These are phyloP conservation scores for Pythium rhizo-oryzae DNA, from an alignment of 352 stramenopile species.

Conservation along the genomic window DNA sequence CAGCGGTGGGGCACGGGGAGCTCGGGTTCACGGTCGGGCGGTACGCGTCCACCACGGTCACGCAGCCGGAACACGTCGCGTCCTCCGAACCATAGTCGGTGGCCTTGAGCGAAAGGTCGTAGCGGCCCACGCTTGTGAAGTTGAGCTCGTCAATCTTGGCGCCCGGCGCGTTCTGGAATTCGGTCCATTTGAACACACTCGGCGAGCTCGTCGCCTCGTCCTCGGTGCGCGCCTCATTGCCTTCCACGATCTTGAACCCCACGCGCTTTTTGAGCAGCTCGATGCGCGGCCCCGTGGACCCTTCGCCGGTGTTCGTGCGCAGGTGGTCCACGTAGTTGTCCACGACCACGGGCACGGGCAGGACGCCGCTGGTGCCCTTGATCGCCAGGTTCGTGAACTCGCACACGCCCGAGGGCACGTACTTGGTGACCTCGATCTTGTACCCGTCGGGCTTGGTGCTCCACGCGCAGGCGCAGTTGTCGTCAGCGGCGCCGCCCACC, in stretches of 20 bases:
- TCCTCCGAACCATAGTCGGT: conserved; percentile 48
- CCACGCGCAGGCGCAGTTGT: conserved; percentile 51
- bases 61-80: conserved; percentile 47
- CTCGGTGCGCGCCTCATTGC: not conserved
- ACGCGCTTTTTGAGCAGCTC: conserved; percentile 15
- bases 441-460: conserved; percentile 20
- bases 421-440: conserved; percentile 16
- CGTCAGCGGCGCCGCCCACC: conserved; percentile 15
- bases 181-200: conserved; percentile 37
- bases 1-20: conserved; percentile 37
- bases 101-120: conserved; percentile 46
- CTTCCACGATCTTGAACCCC: not conserved
- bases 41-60: conserved; percentile 53
- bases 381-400: conserved; percentile 37
- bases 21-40: conserved; percentile 38
- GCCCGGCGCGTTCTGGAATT: conserved; percentile 43
- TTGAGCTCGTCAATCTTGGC: conserved; percentile 41
- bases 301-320: conserved; percentile 33
- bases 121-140: conserved; percentile 52
- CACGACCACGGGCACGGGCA: conserved; percentile 51
- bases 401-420: conserved; percentile 33
- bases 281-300: conserved; percentile 14
- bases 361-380: conserved; percentile 26
- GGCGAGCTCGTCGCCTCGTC: not conserved
- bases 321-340: conserved; percentile 60